These are phyloP conservation scores for Astrephomene gubernaculifera DNA, from an alignment of 139 green algal species.

Conservation along the genomic window DNA sequence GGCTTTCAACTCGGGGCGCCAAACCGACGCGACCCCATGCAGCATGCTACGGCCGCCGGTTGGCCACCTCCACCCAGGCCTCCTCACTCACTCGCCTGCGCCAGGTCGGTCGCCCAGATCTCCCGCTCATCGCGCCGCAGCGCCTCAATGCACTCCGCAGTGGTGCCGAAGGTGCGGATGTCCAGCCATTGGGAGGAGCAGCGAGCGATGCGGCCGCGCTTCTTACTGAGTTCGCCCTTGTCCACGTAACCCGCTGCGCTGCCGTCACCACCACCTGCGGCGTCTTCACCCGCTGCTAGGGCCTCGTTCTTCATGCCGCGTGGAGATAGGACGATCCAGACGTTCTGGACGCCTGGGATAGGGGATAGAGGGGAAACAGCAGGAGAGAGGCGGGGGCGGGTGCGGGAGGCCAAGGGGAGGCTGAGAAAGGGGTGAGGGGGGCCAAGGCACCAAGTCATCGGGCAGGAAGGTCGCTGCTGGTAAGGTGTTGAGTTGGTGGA, in stretches of 20 bases:
- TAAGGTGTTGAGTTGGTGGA: too few species aligned
- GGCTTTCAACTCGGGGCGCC: too few species aligned
- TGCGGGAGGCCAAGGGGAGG: neutral
- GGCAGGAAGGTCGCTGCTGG: too few species aligned
- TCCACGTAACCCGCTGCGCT: neutral
- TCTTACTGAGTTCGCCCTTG: constrained; percentile 20
- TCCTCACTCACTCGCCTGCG: constrained; percentile 38
- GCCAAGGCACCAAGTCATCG: too few species aligned
- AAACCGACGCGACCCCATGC: too few species aligned
- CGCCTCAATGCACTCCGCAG: constrained; percentile 46
- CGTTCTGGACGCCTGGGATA: constrained; percentile 51
- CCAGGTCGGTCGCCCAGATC: constrained; percentile 68
- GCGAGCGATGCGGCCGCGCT: constrained; percentile 27
- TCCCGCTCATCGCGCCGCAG: constrained; percentile 44
- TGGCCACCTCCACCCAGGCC: too few species aligned
- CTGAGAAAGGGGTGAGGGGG: neutral
- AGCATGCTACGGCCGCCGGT: too few species aligned
- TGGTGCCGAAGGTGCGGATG: constrained; percentile 52
- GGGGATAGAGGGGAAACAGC: neutral
- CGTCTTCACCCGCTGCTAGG: neutral
- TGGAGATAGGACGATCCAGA: constrained; percentile 57
- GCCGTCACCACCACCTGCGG: neutral
- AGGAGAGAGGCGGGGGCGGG: too few species aligned
- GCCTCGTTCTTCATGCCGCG: constrained; percentile 2
- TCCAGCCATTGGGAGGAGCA: constrained; percentile 50